Conservation (phyloP, 139 green algal genomes). For the Astrephomene gubernaculifera region DNA sequence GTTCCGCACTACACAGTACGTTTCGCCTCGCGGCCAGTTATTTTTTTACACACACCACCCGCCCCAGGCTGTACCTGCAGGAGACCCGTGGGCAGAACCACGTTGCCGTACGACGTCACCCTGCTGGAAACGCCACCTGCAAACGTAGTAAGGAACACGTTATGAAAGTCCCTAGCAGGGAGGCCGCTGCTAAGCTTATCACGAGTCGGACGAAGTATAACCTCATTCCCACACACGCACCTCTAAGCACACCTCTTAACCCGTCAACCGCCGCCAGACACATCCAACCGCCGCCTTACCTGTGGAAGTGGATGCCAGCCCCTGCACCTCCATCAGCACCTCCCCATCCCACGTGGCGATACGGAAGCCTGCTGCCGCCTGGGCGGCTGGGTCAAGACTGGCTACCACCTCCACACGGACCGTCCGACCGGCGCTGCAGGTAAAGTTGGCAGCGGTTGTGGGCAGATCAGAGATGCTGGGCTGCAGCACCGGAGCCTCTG, state of each 20-base stretch:
- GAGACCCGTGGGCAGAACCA: neutral
- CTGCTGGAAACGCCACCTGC: no score
- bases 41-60: no score
- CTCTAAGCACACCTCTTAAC: no score
- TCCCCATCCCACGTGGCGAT: slow-evolving; percentile 6
- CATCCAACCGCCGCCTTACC: no score
- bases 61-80: neutral
- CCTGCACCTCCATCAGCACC: neutral
- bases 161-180: no score
- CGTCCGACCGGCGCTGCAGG: neutral
- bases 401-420: neutral
- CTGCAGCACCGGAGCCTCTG: neutral
- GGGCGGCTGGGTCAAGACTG: neutral
- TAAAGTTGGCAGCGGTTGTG: neutral
- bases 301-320: neutral
- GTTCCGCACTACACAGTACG: no score
- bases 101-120: neutral
- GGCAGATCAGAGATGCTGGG: neutral
- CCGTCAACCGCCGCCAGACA: no score
- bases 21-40: no score
- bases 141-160: no score
- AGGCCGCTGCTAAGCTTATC: no score
- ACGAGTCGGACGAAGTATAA: no score
- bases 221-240: no score
- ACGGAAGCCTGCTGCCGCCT: neutral